Percentiles rank a stretch among this genome's conserved stretches.
phyloP scores from a whole-genome alignment of 768 basidiomycete species.

The Naematelia encephala region DNA sequence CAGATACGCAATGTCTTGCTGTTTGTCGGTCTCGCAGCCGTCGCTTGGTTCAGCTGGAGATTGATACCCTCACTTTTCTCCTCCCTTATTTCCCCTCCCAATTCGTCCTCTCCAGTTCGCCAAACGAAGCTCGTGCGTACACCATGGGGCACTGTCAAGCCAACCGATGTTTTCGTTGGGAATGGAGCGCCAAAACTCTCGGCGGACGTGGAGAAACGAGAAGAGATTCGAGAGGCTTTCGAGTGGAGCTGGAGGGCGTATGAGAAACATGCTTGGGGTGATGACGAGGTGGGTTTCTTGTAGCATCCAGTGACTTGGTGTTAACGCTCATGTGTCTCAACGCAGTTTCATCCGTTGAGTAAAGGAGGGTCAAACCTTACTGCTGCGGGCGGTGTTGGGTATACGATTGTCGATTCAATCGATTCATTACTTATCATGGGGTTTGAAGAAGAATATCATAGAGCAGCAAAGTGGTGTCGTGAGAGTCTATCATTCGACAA shows the following conservation, averaged over 20 bases:
- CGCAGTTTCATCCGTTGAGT: slow-evolving; percentile 76
- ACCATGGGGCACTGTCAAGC: not conserved
- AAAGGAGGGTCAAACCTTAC: slow-evolving; percentile 74
- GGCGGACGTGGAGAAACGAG: slow-evolving; percentile 63
- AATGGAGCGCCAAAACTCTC: not conserved
- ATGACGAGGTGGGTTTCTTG: slow-evolving; percentile 57
- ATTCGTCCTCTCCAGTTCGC: not conserved
- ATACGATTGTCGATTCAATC: slow-evolving; percentile 80
- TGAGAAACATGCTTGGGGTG: slow-evolving; percentile 84
- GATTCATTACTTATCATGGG: slow-evolving; percentile 87
- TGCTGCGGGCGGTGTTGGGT: slow-evolving; percentile 70
- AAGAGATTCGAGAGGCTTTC: slow-evolving; percentile 75
- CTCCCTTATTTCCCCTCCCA: not conserved
- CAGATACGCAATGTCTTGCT: not conserved
- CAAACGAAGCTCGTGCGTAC: not conserved
- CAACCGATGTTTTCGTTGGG: not conserved
- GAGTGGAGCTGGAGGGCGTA: slow-evolving; percentile 37
- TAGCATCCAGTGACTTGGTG: too few relatives aligned
- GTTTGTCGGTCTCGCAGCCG: not conserved
- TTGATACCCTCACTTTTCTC: not conserved
- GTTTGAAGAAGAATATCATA: slow-evolving; percentile 69
- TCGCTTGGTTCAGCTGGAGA: slow-evolving; percentile 1
- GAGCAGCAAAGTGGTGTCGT: slow-evolving; percentile 74
- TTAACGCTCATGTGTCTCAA: not conserved
- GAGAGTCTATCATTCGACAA: slow-evolving; percentile 68